phyloP scores from a whole-genome alignment of 2,329 filamentous ascomycete species.

The Aspergillus tubingensis region DNA sequence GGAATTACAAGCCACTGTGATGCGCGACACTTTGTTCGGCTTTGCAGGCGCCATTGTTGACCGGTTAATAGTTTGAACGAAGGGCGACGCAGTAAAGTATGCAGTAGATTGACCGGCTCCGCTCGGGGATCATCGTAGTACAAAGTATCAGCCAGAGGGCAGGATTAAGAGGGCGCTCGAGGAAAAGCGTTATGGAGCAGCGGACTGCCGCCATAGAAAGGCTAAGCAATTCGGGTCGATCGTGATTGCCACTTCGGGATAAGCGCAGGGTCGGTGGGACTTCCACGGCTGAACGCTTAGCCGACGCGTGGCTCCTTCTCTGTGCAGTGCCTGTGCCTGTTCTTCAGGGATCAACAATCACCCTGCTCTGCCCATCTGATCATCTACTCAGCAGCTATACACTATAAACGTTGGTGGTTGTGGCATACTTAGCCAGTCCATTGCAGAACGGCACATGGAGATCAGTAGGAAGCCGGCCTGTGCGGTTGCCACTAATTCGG shows the following conservation, averaged over 20 bases:
- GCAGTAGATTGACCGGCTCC: not conserved
- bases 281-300: conserved; percentile 15
- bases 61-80: conserved; percentile 5
- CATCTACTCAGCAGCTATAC: not conserved
- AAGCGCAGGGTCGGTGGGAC: conserved; percentile 4
- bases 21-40: conserved; percentile 35
- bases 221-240: not conserved
- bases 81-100: not conserved
- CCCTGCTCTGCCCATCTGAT: not conserved
- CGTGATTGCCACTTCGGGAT: not conserved
- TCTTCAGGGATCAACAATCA: conserved; percentile 3
- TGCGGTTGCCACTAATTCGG: too few species aligned
- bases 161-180: not conserved
- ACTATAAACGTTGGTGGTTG: not conserved
- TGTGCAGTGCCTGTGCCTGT: not conserved
- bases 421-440: too few species aligned
- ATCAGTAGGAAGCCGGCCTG: too few species aligned
- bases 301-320: conserved; percentile 5
- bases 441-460: too few species aligned
- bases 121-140: not conserved
- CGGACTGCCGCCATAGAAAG: conserved; percentile 26
- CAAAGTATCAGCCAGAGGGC: not conserved
- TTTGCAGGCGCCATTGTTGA: conserved; percentile 11
- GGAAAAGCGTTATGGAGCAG: not conserved
- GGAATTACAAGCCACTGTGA: conserved; percentile 44